Evolutionary conservation across 1,139 yeast species (phyloP), one percentile per base, ranked within the genome.

Genomic region (Taphrina betulina): DNA sequence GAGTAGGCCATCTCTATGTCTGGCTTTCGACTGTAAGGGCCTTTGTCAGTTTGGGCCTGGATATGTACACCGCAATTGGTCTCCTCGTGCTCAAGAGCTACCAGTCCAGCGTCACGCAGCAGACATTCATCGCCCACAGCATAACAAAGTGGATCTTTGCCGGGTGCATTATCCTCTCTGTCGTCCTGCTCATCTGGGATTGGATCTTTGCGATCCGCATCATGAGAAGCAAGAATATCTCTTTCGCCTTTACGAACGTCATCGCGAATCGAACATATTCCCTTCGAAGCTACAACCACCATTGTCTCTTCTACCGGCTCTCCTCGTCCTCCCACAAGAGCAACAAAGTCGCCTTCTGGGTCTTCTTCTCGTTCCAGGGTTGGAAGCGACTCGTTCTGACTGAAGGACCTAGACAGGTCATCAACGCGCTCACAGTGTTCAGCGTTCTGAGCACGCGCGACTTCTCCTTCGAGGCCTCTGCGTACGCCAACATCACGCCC

Each of bases 381-480:
- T 86, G 92, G 66, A 67, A 82, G 14, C 79, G 79, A 58, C 74
- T 85, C 33, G 63, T 85, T 17, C 72, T 85, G 43, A 90, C 95
- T 0, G 95, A 88, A 64, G 78, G 90, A 3, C 96, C 96, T n/a
- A 78, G 96, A 68, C 96, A 88, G 70, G 83, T 84, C 2, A 78
- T 88, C 63, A 88, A 88, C 67, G 85, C 89, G 24, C 71, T 85
- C 62, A 86, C 96, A 0, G 69, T 85, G 34, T 75, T 83, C 65
- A 75, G 80, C 2, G 80, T 80, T 17, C 68, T 78, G 46, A 65
- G 75, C 45, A 66, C 76, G 20, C 66, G 69, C 43, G 76, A 77
- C 58, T 78, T 85, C 57, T 69, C 78, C 57, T 67, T 68, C 4
- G 81, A 85, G 38, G 78, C 88, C 42, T 72, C 74, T 60, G 62